Percentiles rank a stretch among this genome's conserved stretches.
phyloP scores from a whole-genome alignment of 2,329 filamentous ascomycete species.

The Talaromyces funiculosus region DNA sequence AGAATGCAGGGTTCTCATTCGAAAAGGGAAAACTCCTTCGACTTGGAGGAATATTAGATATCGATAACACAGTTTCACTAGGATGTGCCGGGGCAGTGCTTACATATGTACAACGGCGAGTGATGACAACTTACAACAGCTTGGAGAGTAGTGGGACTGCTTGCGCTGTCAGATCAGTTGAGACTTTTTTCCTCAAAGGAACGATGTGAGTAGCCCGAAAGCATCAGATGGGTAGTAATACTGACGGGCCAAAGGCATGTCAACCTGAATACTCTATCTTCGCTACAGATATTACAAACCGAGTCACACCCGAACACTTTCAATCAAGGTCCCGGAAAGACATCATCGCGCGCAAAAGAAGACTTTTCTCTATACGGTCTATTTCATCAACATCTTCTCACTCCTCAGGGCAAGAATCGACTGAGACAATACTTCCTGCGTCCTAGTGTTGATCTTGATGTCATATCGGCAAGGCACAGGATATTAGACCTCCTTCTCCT shows the following conservation, averaged over 20 bases:
- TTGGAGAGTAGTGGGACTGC: conserved; percentile 52
- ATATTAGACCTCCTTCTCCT: conserved; percentile 63
- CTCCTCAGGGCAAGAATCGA: conserved; percentile 67
- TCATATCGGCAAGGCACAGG: conserved; percentile 67
- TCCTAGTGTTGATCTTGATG: conserved; percentile 61
- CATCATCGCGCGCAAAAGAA: conserved; percentile 65
- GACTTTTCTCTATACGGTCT: conserved; percentile 77
- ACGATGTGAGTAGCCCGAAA: conserved; percentile 49
- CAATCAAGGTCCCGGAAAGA: conserved; percentile 61
- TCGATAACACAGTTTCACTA: conserved; percentile 68
- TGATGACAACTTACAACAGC: conserved; percentile 57
- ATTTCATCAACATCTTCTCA: conserved; percentile 68
- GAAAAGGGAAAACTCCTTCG: conserved; percentile 61
- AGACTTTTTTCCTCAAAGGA: conserved; percentile 66
- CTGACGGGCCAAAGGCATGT: conserved; percentile 59
- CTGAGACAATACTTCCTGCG: conserved; percentile 78
- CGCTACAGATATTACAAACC: conserved; percentile 77
- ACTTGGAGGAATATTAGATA: conserved; percentile 64
- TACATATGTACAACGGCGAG: conserved; percentile 67
- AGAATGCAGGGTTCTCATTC: conserved; percentile 45
- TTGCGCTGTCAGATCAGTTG: conserved; percentile 59
- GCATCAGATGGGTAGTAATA: neutral
- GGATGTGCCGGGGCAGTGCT: conserved; percentile 85
- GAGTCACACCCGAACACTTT: conserved; percentile 80
- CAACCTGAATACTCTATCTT: conserved; percentile 70